Percentiles rank a stretch among this genome's conserved stretches.
Evolutionary conservation across 768 basidiomycete species (phyloP).

Genomic region (Pleurotus salmoneostramineus): DNA sequence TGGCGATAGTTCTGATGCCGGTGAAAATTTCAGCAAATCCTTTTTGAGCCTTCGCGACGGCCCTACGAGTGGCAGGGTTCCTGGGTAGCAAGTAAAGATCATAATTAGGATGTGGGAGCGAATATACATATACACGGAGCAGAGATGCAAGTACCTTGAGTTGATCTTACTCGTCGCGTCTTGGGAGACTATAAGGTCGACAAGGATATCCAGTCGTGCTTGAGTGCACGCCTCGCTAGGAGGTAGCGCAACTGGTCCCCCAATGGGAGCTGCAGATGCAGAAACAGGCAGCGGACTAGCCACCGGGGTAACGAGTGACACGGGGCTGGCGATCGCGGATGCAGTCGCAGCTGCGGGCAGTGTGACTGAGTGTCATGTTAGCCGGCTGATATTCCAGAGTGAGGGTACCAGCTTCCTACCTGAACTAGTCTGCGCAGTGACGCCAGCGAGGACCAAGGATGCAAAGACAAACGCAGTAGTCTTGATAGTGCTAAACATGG

Average conservation of each 20-base stretch:
- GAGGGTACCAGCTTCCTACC: too few relatives aligned
- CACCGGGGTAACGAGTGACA: too few relatives aligned
- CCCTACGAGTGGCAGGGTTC: not conserved
- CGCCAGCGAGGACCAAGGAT: too few relatives aligned
- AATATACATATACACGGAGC: not conserved
- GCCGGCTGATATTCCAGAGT: too few relatives aligned
- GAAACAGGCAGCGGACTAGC: too few relatives aligned
- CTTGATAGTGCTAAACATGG: too few relatives aligned
- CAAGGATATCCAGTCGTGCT: slow-evolving; percentile 1
- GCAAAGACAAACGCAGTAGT: too few relatives aligned
- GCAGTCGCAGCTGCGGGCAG: too few relatives aligned
- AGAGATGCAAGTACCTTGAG: not conserved
- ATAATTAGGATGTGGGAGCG: not conserved
- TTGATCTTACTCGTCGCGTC: slow-evolving; percentile 3
- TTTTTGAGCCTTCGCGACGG: not conserved
- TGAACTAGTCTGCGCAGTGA: too few relatives aligned
- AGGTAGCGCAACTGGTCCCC: not conserved
- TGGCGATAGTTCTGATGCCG: slow-evolving; percentile 7
- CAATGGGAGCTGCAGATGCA: too few relatives aligned
- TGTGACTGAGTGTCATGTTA: too few relatives aligned
- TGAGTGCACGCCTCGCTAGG: slow-evolving; percentile 3
- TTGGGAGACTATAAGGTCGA: slow-evolving; percentile 1
- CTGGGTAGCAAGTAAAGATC: not conserved
- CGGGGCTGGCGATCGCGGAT: too few relatives aligned
- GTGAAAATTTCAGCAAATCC: not conserved